A percentile compares a stretch with the other conserved stretches of the same genome.
phyloP scores from a whole-genome alignment of 345 rosid species.

The Acer saccharum region DNA sequence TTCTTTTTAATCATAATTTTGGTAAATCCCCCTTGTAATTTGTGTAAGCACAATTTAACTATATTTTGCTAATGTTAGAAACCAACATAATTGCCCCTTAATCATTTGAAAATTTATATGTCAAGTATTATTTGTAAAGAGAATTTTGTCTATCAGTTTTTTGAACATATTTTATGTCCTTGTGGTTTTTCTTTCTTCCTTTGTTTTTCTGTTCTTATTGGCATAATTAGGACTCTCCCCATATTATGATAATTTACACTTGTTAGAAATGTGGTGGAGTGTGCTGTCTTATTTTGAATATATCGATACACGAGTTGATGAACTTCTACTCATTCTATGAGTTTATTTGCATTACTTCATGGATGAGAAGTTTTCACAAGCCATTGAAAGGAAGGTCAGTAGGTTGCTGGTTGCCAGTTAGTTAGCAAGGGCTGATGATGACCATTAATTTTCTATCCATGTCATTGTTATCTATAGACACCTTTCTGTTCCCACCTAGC shows the following conservation, averaged over 20 bases:
- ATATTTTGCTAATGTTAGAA: neutral
- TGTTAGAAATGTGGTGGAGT: neutral
- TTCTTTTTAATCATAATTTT: too few species aligned
- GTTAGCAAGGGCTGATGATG: neutral
- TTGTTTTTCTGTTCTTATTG: neutral
- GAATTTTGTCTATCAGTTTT: neutral
- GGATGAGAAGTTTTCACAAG: neutral
- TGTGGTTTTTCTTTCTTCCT: neutral
- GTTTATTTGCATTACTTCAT: conserved; percentile 3
- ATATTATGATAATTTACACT: neutral
- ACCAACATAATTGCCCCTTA: neutral
- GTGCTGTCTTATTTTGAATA: neutral
- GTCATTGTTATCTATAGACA: neutral
- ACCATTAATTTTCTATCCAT: neutral
- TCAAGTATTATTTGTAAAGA: neutral
- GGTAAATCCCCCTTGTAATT: neutral
- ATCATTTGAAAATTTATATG: neutral
- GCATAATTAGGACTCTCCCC: neutral
- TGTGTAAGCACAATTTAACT: neutral
- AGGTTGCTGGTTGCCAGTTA: neutral
- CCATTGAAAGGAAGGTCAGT: neutral
- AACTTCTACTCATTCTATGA: neutral
- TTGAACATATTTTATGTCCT: neutral
- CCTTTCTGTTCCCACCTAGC: neutral
- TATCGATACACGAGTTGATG: neutral